Evolutionary conservation across 2,329 filamentous ascomycete species (phyloP).

Genomic region (Pseudocercospora ulei): DNA sequence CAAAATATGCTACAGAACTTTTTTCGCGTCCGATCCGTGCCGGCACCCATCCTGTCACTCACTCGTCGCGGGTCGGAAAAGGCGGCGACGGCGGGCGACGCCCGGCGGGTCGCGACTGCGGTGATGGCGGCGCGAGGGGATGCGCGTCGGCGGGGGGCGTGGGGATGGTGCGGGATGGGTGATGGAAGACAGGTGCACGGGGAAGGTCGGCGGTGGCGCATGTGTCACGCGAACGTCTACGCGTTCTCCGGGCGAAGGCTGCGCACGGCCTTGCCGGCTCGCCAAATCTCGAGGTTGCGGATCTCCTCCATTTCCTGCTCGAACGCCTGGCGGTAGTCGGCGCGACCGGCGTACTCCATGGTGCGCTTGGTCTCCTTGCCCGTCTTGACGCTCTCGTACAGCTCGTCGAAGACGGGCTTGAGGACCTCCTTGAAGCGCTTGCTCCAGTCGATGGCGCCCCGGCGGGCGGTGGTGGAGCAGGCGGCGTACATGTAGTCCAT

Average conservation of each 20-base stretch:
- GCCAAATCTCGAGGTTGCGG: slow-evolving; percentile 96
- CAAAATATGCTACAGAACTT: slow-evolving; percentile 12
- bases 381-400: slow-evolving; percentile 86
- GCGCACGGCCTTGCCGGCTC: slow-evolving; percentile 92
- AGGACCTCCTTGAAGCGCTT: slow-evolving; percentile 93
- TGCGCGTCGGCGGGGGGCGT: too few relatives aligned
- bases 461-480: slow-evolving; percentile 96
- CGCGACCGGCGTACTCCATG: slow-evolving; percentile 91
- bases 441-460: slow-evolving; percentile 98
- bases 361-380: slow-evolving; percentile 93
- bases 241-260: slow-evolving; percentile 35
- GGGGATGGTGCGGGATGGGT: too few relatives aligned
- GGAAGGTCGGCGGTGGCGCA: too few relatives aligned
- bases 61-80: slow-evolving; percentile 6
- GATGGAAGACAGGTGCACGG: too few relatives aligned
- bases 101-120: too few relatives aligned
- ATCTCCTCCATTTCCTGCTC: slow-evolving; percentile 99
- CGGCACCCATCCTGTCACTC: slow-evolving; percentile 5
- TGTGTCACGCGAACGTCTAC: too few relatives aligned
- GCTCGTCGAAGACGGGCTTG: slow-evolving; percentile 96
- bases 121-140: too few relatives aligned
- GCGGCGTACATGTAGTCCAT: slow-evolving; percentile 99
- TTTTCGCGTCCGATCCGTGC: slow-evolving; percentile 6
- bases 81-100: slow-evolving; percentile 1
- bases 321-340: slow-evolving; percentile 93